Conservation (phyloP, 345 rosid genomes). For the Eucalyptus marginata region DNA sequence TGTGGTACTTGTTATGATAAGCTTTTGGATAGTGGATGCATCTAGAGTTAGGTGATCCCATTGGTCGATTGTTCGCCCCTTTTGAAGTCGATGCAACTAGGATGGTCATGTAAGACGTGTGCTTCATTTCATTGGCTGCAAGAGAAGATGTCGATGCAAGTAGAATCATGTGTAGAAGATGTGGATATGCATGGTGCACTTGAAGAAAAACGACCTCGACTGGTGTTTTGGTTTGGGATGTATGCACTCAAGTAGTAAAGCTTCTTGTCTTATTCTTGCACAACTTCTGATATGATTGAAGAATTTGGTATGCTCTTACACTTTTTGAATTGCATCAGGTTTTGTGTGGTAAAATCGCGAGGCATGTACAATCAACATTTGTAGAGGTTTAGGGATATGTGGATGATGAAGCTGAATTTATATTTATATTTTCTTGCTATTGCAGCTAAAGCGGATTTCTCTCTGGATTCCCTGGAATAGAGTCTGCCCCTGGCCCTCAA, state of each 20-base stretch:
- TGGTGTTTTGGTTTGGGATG: not conserved
- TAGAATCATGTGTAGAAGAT: not conserved
- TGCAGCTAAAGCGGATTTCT: not conserved
- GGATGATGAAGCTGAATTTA: not conserved
- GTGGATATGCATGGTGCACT: not conserved
- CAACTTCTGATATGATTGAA: not conserved
- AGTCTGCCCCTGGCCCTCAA: no score
- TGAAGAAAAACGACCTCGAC: not conserved
- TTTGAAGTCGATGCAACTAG: slow-evolving; percentile 22
- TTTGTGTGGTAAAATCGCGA: not conserved
- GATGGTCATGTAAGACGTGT: no score
- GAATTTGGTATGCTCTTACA: not conserved
- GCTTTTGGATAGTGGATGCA: no score
- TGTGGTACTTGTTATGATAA: no score
- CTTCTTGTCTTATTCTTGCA: not conserved
- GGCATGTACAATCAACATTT: not conserved
- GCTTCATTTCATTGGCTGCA: no score
- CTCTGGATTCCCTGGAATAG: slow-evolving; percentile 72
- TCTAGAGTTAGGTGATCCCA: no score
- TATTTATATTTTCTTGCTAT: not conserved
- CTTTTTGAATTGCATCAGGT: not conserved
- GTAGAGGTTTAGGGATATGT: not conserved
- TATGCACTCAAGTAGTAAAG: not conserved
- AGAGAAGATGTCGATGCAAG: no score
- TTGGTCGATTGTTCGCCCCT: no score